Evolutionary conservation across 2,329 filamentous ascomycete genomes (phyloP).

Genomic region (Scopulariopsis brevicaulis): DNA sequence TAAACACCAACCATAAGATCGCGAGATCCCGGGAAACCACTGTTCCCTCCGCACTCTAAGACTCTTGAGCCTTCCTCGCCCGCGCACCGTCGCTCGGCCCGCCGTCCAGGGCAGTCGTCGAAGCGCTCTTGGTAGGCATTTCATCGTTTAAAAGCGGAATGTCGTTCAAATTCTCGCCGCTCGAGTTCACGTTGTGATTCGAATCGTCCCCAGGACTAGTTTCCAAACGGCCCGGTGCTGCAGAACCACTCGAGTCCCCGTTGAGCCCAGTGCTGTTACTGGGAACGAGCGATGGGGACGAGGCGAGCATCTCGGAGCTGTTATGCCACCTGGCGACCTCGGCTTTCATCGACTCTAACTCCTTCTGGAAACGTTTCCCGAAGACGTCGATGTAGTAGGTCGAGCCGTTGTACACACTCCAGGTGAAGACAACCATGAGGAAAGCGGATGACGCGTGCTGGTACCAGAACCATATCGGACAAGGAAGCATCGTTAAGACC

Average conservation of each 20-base stretch:
- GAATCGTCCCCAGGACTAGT: not conserved
- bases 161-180: conserved; percentile 29
- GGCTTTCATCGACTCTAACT: conserved; percentile 76
- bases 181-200: not conserved
- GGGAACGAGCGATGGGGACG: conserved; percentile 3
- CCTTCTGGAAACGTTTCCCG: conserved; percentile 91
- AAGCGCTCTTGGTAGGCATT: conserved; percentile 8
- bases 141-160: conserved; percentile 45
- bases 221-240: not conserved
- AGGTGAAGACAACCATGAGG: conserved; percentile 72
- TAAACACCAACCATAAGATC: not conserved
- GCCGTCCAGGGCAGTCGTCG: conserved; percentile 24
- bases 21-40: not conserved
- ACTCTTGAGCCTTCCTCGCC: conserved; percentile 28
- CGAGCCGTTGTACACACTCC: conserved; percentile 94
- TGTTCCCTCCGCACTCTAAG: not conserved
- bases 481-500: conserved; percentile 85
- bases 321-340: conserved; percentile 86
- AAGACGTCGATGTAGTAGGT: conserved; percentile 99
- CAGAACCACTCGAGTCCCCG: not conserved
- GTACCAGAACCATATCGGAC: conserved; percentile 89
- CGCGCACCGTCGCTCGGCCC: conserved; percentile 32
- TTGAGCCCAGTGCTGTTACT: not conserved
- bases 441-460: conserved; percentile 69
- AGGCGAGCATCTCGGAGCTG: conserved; percentile 32